Conservation (phyloP, 2,329 filamentous ascomycete genomes). For the Trichoderma atroviride region DNA sequence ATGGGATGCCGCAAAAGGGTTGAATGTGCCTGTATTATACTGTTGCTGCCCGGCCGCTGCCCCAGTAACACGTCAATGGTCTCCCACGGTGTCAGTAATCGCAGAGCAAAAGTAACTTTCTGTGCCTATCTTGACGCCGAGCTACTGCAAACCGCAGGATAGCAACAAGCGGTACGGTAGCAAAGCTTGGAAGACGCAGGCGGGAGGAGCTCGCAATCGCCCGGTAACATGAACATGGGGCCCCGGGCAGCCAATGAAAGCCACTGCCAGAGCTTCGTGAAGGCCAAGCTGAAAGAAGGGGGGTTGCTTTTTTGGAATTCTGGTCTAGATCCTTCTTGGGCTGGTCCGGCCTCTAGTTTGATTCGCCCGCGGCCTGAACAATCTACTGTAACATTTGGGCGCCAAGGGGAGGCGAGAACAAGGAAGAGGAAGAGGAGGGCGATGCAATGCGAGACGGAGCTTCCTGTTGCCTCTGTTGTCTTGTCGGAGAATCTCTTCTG, state of each 20-base stretch:
- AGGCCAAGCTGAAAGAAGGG: conserved; percentile 22
- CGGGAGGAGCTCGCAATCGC: conserved; percentile 10
- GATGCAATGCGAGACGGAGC: conserved; percentile 1
- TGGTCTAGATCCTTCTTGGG: conserved; percentile 19
- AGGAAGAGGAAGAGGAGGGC: background rate
- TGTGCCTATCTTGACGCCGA: background rate
- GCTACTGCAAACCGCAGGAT: background rate
- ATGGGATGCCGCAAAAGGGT: background rate
- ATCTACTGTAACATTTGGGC: conserved; percentile 20
- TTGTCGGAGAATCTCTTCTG: background rate
- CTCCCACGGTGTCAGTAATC: background rate
- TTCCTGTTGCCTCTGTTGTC: background rate
- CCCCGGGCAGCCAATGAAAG: conserved; percentile 1
- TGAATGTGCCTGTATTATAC: conserved; percentile 11
- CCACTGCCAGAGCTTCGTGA: conserved; percentile 10
- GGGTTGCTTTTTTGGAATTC: conserved; percentile 9
- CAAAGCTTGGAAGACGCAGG: conserved; percentile 14
- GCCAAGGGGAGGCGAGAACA: conserved; percentile 1
- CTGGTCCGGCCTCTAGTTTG: conserved; percentile 16
- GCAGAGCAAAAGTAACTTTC: background rate
- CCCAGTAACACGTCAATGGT: conserved; percentile 1
- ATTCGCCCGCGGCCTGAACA: conserved; percentile 21
- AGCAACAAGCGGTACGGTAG: conserved; percentile 2
- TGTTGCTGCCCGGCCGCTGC: background rate
- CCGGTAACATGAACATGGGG: conserved; percentile 16